A percentile compares a stretch with the other conserved stretches of the same genome.
Evolutionary conservation across 1,284 basidiomycete species (phyloP).

Genomic region (Cryptococcus sp.): DNA sequence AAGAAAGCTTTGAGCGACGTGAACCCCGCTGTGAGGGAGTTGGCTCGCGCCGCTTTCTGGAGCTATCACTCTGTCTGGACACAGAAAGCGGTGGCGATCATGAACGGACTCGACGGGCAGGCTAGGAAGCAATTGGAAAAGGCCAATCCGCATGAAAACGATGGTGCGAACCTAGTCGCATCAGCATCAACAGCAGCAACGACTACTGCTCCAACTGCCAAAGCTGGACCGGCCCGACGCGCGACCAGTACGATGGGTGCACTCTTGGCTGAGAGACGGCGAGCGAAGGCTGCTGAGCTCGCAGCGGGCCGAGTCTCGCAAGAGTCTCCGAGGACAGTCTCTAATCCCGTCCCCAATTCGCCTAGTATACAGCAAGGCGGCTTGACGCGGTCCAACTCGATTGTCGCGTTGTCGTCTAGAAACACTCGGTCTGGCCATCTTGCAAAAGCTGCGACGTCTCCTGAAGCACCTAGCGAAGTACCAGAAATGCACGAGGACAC

Average conservation of each 20-base stretch:
- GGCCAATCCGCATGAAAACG: conserved; percentile 60
- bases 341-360: conserved; percentile 30
- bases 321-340: conserved; percentile 32
- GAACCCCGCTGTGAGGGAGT: conserved; percentile 77
- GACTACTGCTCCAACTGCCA: background rate
- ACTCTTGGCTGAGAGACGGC: conserved; percentile 43
- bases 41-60: conserved; percentile 77
- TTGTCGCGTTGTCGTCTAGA: conserved; percentile 7
- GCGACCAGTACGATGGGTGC: conserved; percentile 22
- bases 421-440: background rate
- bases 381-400: conserved; percentile 25
- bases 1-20: conserved; percentile 74
- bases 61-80: conserved; percentile 74
- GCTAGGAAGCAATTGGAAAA: conserved; percentile 85
- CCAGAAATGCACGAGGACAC: background rate
- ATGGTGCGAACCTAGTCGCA: background rate
- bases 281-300: conserved; percentile 40
- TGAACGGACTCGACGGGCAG: conserved; percentile 68
- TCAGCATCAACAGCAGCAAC: conserved; percentile 1
- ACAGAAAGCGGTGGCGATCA: conserved; percentile 64
- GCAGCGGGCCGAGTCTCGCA: conserved; percentile 24
- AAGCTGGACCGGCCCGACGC: conserved; percentile 20
- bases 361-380: conserved; percentile 20
- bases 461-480: conserved; percentile 4
- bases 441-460: conserved; percentile 9